Conservation (phyloP, 306 rosid genomes). For the Fragaria iinumae region DNA sequence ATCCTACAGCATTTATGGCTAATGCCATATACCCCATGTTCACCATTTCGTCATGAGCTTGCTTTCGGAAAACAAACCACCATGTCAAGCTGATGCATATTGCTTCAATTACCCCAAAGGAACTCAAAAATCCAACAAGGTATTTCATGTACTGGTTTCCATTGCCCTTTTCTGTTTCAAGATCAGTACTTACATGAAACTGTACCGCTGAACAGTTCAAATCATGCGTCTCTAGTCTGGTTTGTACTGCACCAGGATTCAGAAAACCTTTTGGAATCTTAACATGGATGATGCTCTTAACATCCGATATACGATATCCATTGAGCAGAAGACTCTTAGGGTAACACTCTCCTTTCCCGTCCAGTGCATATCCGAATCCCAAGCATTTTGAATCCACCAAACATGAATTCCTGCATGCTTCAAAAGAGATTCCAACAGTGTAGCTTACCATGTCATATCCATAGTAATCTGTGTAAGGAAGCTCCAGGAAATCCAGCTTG, state of each 20-base stretch:
- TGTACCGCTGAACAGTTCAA: constrained; percentile 26
- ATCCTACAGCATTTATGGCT: constrained; percentile 23
- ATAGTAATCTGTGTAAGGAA: constrained; percentile 35
- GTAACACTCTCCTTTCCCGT: constrained; percentile 29
- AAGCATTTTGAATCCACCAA: constrained; percentile 16
- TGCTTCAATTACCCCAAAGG: constrained; percentile 26
- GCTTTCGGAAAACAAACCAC: constrained; percentile 28
- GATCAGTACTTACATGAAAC: constrained; percentile 2
- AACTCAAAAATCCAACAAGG: constrained; percentile 29
- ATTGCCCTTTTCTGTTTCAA: constrained; percentile 8
- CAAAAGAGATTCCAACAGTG: background rate
- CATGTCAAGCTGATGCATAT: constrained; percentile 28
- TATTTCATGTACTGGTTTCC: constrained; percentile 16
- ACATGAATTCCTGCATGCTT: constrained; percentile 27
- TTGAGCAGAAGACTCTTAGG: constrained; percentile 31
- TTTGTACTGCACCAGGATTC: background rate
- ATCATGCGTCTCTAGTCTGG: background rate
- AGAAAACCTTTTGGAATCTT: constrained; percentile 19
- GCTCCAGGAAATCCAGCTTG: constrained; percentile 22
- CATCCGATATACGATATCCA: constrained; percentile 21
- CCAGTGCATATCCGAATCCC: constrained; percentile 36
- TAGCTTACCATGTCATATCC: constrained; percentile 29
- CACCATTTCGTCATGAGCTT: constrained; percentile 27
- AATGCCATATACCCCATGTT: constrained; percentile 34
- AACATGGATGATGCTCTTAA: constrained; percentile 14